A percentile compares a stretch with the other conserved stretches of the same genome.
Evolutionary conservation across 164 flowering plant species (phyloP).

Genomic region (Tinospora cordifolia): DNA sequence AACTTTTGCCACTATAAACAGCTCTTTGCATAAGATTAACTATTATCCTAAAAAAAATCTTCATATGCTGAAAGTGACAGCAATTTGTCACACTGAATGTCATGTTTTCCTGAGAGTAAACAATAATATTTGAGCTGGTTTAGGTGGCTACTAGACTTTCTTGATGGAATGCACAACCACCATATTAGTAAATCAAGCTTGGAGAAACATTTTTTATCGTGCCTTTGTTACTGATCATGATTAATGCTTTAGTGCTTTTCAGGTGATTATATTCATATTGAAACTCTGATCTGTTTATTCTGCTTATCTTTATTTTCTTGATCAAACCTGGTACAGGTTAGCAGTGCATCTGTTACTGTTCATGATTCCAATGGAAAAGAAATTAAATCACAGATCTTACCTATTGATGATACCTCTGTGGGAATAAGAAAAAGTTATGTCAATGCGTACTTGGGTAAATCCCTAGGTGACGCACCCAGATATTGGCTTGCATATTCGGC

Average conservation of each 20-base stretch:
- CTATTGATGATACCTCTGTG: slow-evolving; percentile 34
- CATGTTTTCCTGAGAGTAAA: background rate
- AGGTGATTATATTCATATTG: background rate
- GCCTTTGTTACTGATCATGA: background rate
- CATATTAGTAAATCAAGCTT: background rate
- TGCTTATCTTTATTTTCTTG: slow-evolving; percentile 1
- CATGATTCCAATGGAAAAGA: slow-evolving; percentile 58
- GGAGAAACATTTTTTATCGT: background rate
- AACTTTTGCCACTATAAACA: background rate
- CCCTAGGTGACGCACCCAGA: slow-evolving; percentile 40
- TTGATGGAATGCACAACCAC: background rate
- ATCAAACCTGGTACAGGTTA: slow-evolving; percentile 43
- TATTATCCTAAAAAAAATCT: background rate
- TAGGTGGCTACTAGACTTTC: background rate
- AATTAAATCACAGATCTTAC: slow-evolving; percentile 68
- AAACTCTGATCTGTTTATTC: background rate
- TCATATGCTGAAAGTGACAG: background rate
- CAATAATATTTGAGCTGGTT: background rate
- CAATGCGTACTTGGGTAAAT: slow-evolving; percentile 57
- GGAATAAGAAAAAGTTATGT: slow-evolving; percentile 46
- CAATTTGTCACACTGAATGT: background rate
- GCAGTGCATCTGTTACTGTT: slow-evolving; percentile 42
- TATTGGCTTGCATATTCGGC: slow-evolving; percentile 83
- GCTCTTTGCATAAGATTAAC: background rate
- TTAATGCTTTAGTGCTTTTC: background rate